Evolutionary conservation across 2,329 filamentous ascomycete species (phyloP), one percentile per base, ranked within the genome.

Genomic region (Raffaelea albimanens): DNA sequence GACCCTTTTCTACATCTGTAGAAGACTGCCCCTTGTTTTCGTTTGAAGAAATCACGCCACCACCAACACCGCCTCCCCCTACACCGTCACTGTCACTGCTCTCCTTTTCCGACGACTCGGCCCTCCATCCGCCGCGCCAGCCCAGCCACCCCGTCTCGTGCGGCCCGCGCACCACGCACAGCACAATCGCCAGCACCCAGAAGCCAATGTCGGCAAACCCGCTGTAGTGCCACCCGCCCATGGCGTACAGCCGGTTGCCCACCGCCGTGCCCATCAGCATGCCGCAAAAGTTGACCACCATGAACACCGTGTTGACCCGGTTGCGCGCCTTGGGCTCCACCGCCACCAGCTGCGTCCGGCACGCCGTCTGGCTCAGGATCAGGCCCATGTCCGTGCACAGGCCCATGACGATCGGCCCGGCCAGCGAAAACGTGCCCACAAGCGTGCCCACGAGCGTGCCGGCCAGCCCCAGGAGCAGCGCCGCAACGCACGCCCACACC

Each of bases 141-240:
- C 67, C 67, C 14, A 67, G 14, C 67, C 66, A 68, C 0, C 62
- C 54, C 2, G 53, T 64, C 48, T 69, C 66, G 29, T 63, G 60
- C 19, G 67, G 67, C 0, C 67, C 66, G 11, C 66, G 57, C 4
- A 54, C 55, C 16, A 67, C 9, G 10, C 43, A 43, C 14, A 50
- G 5, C 8, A 40, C 14, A 4, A 52, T 21, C 9, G 50, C 52
- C 5, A 43, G 48, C 8, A 34, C 48, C 21, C 49, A n/a, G 39
- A 52, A 51, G 36, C 42, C 44, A 20, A 53, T 50, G n/a, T 46
- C 43, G 29, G 50, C 34, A 20, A 23, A 40, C 8, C 50, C 52
- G 36, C 47, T 50, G 39, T 48, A 47, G 43, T 46, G 47, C 45
- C 48, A 46, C 18, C 48, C 50, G 11, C 36, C 46, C n/a, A 29